phyloP scores from a whole-genome alignment of 306 rosid genomes.

The Castanea sativa region DNA sequence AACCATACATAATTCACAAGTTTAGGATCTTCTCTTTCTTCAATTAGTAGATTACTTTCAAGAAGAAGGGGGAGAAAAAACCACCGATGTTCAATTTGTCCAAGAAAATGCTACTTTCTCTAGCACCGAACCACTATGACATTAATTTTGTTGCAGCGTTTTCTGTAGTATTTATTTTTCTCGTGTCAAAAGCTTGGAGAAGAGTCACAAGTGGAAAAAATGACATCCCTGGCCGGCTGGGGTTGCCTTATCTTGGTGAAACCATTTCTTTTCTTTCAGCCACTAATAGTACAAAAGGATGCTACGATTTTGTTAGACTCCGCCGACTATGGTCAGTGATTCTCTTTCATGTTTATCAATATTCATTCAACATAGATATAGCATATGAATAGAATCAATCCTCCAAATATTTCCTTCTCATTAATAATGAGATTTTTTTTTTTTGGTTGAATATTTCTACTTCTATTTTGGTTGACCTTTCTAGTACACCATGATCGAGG shows the following conservation, averaged over 20 bases:
- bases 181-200: conserved; percentile 46
- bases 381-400: too few relatives aligned
- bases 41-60: conserved; percentile 11
- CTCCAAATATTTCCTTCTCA: too few relatives aligned
- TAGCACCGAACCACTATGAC: conserved; percentile 29
- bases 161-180: conserved; percentile 37
- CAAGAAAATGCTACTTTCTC: conserved; percentile 34
- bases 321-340: conserved; percentile 62
- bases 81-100: conserved; percentile 39
- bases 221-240: conserved; percentile 56
- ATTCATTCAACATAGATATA: neutral
- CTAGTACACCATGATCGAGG: neutral
- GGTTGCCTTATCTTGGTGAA: conserved; percentile 68
- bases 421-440: too few relatives aligned
- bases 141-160: conserved; percentile 29
- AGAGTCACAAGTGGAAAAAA: conserved; percentile 19
- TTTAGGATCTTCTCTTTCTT: conserved; percentile 12
- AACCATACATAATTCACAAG: conserved; percentile 6
- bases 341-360: conserved; percentile 10
- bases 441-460: neutral
- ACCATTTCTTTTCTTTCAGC: conserved; percentile 73
- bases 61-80: conserved; percentile 4
- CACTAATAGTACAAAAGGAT: conserved; percentile 58
- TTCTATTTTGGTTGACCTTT: neutral
- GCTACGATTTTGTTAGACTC: conserved; percentile 71